Base-by-base conservation (phyloP, 192 early-diverging fungal species). In the Dispira simplex region DNA sequence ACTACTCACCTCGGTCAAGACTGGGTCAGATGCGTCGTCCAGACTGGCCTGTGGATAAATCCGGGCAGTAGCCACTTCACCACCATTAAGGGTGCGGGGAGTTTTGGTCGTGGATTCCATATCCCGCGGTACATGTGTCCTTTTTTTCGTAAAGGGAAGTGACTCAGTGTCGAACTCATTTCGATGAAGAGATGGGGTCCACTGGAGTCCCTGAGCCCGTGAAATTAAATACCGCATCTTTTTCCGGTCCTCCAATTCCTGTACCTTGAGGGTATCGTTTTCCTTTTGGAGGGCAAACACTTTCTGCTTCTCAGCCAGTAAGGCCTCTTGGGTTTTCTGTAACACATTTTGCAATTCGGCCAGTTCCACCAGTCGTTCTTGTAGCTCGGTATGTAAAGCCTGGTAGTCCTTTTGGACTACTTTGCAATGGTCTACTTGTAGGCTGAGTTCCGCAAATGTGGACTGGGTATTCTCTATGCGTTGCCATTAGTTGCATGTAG, bases 191-290 rank as follows among this genome's bases (percentile, higher is more conserved):
- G 46, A 47, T 47, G 12, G 62, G 49, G 46, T 64, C 64, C 66
- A 75, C 72, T 23, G 70, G 27, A 82, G 63, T 44, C 73, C 48
- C 53, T 73, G 67, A 10, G 56, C 63, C 26, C 74, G 46, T 2
- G 75, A 74, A 4, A 82, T 66, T 26, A 82, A 63, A 63, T 76
- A 82, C 23, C 77, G 70, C n/a, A 80, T 80, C 65, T 82, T 82
- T 63, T 80, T 79, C n/a, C 81, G 63, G 59, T 82, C 81, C 46
- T 78, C 76, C 44, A 82, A 72, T 65, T 82, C 81, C 66, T 79
- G 81, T 45, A 82, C 81, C 10, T 80, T 82, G 47, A 83, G 63
- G 11, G 66, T 66, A 63, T 83, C 81, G 46, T 79, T 78, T 63
- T 83, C 81, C 26, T 79, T 79, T 28, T 74, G 32, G 25, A 81